Conservation (phyloP, 2,329 filamentous ascomycete species). For the Phialophora expanda region DNA sequence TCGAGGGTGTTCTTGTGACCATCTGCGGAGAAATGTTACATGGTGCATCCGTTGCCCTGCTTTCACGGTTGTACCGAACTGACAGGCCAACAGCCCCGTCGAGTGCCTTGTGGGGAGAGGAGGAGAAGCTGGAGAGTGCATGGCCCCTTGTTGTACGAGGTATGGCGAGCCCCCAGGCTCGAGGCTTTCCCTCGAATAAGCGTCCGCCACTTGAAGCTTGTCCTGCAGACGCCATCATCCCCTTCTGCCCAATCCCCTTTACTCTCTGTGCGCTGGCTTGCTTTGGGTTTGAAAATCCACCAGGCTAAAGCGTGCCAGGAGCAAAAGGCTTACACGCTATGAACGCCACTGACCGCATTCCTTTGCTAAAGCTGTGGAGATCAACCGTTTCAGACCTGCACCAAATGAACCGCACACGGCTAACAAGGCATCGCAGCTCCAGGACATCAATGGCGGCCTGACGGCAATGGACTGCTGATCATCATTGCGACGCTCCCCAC, state of each 20-base stretch:
- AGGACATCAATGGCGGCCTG: not conserved
- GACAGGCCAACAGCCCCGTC: not conserved
- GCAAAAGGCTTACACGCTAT: slow-evolving; percentile 1
- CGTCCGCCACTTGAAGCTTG: slow-evolving; percentile 3
- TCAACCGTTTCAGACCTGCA: slow-evolving; percentile 2
- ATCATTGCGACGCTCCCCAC: not conserved
- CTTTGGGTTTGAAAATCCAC: not conserved
- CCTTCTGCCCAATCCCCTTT: not conserved
- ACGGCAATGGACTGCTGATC: slow-evolving; percentile 4
- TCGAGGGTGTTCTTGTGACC: slow-evolving; percentile 18
- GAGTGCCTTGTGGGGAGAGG: not conserved
- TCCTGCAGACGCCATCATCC: not conserved
- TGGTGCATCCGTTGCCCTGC: slow-evolving; percentile 7
- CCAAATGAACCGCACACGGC: slow-evolving; percentile 8
- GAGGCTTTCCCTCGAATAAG: slow-evolving; percentile 13
- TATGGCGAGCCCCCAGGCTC: not conserved
- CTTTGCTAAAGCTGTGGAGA: not conserved
- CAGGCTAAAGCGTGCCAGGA: not conserved
- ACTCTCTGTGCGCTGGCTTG: not conserved
- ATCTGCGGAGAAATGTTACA: slow-evolving; percentile 21
- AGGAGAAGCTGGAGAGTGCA: slow-evolving; percentile 8
- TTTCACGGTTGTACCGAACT: slow-evolving; percentile 8
- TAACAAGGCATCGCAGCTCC: slow-evolving; percentile 3
- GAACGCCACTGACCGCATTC: slow-evolving; percentile 27
- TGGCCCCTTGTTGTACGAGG: not conserved